Evolutionary conservation across 805 yeast species (phyloP).

Genomic region (Saccharomycopsis javanensis): DNA sequence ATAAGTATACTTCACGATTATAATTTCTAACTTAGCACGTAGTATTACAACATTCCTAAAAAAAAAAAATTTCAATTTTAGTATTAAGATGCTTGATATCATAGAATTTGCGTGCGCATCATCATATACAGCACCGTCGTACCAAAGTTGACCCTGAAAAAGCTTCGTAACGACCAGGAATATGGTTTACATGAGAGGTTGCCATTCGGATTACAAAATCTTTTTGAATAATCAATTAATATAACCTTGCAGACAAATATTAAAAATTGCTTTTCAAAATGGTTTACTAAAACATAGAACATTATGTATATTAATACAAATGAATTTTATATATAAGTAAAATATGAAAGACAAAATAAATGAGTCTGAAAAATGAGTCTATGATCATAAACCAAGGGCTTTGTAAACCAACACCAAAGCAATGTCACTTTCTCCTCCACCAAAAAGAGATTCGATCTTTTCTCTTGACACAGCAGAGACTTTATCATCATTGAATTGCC

Average conservation of each 20-base stretch:
- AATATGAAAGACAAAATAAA: not conserved
- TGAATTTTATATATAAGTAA: not conserved
- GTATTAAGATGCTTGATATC: not conserved
- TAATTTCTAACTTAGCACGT: not conserved
- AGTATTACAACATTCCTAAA: not conserved
- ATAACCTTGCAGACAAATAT: not conserved
- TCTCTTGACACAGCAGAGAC: conserved; percentile 71
- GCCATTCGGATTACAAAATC: too few species aligned
- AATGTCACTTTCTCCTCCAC: conserved; percentile 97
- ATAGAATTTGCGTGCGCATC: not conserved
- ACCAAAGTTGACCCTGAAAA: too few species aligned
- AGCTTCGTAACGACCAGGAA: too few species aligned
- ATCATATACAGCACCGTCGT: too few species aligned
- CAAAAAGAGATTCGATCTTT: conserved; percentile 76
- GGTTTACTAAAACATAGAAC: not conserved
- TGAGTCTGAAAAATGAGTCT: not conserved
- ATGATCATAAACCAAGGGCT: conserved; percentile 41
- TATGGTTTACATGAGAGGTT: too few species aligned
- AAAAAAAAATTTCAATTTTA: not conserved
- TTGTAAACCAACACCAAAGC: conserved; percentile 84
- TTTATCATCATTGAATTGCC: conserved; percentile 89
- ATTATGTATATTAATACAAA: not conserved
- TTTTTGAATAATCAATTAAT: too few species aligned
- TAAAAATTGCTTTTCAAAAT: not conserved
- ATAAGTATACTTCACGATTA: not conserved